Evolutionary conservation across 2,329 filamentous ascomycete species (phyloP), one percentile per base, ranked within the genome.

Genomic region (Cordyceps militaris): DNA sequence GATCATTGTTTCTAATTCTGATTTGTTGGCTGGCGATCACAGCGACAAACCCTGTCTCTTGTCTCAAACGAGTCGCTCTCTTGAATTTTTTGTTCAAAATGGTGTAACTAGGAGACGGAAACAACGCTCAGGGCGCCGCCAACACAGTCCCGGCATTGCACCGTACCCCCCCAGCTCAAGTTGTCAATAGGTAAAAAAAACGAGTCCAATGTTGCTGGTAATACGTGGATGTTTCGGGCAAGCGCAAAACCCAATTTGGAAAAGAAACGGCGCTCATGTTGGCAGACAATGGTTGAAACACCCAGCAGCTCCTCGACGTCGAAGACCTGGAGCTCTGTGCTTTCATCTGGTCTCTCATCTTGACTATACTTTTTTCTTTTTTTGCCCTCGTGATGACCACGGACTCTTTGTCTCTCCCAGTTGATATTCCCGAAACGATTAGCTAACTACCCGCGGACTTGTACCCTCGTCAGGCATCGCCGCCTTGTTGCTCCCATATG

Each of bases 1-100:
- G 51, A 55, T 55, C 51, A 24, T 24, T 55, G 51, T 46, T 44
- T 55, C 51, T 46, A 55, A 46, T 55, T 55, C 28, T 55, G 51
- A 55, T 55, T 48, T 46, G 28, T 21, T 53, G 42, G 51, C 51
- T 28, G 21, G 38, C 51, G 40, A 55, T 55, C 40, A 46, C 28
- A 16, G 28, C 51, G 6, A 21, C 14, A 32, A 46, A 46, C 26
- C 42, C 28, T 53, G 36, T 13, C 21, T n/a, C n/a, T n/a, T n/a
- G n/a, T n/a, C n/a, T n/a, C n/a, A n/a, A n/a, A n/a, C n/a, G n/a
- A n/a, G n/a, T n/a, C n/a, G n/a, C n/a, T n/a, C n/a, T n/a, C n/a
- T n/a, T n/a, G n/a, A n/a, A n/a, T n/a, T n/a, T n/a, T n/a, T n/a
- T n/a, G n/a, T n/a, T n/a, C n/a, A n/a, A n/a, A n/a, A n/a, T n/a